phyloP scores from a whole-genome alignment of 106 monocot genomes.

The Dendrobium catenatum region DNA sequence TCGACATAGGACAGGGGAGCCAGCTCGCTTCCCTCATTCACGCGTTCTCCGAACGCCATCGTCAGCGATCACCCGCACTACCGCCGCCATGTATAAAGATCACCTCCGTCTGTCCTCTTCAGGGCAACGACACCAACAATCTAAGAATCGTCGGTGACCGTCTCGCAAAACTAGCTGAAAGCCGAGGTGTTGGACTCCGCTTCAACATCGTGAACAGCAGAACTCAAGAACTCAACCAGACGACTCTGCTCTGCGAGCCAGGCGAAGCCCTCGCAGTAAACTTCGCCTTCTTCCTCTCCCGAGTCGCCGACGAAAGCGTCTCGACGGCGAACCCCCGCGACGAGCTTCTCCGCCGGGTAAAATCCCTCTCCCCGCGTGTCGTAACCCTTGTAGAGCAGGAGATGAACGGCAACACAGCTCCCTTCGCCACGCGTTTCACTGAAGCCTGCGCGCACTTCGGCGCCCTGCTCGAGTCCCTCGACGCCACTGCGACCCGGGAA shows the following conservation, averaged over 20 bases:
- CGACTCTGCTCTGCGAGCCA: conserved; percentile 40
- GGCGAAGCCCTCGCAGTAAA: conserved; percentile 70
- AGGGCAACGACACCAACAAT: background rate
- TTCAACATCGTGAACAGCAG: conserved; percentile 41
- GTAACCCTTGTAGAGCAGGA: conserved; percentile 70
- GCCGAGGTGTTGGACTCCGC: conserved; percentile 27
- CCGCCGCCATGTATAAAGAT: conserved; percentile 16
- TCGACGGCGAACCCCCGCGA: conserved; percentile 74
- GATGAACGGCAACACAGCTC: conserved; percentile 67
- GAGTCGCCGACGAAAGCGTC: conserved; percentile 82
- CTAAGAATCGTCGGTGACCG: conserved; percentile 29
- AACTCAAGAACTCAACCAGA: conserved; percentile 30
- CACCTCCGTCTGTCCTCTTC: conserved; percentile 15
- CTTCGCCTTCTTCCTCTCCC: conserved; percentile 55
- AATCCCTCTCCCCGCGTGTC: conserved; percentile 31
- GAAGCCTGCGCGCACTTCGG: conserved; percentile 61
- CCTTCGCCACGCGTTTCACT: conserved; percentile 50
- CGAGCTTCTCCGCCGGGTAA: conserved; percentile 62
- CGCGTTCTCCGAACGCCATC: conserved; percentile 30
- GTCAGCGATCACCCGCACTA: background rate
- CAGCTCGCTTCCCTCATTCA: conserved; percentile 45
- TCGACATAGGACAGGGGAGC: conserved; percentile 49
- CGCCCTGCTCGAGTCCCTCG: conserved; percentile 57
- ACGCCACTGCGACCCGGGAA: conserved; percentile 28
- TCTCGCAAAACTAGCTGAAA: conserved; percentile 33